Evolutionary conservation across 192 early-diverging fungal genomes (phyloP), one percentile per base, ranked within the genome.

Genomic region (Coemansia sp.): DNA sequence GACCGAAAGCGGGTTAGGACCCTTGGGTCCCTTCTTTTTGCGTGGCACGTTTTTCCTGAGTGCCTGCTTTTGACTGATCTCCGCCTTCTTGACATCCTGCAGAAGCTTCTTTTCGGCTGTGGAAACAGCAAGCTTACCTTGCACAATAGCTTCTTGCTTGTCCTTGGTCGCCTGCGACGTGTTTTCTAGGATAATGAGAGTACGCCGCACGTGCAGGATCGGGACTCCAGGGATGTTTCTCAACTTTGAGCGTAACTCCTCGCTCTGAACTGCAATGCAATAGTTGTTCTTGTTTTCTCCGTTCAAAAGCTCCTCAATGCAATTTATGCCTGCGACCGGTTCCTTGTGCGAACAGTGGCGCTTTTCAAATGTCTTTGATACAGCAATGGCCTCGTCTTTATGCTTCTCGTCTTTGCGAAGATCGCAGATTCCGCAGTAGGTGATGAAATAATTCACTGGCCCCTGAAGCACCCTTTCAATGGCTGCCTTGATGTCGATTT

Each of bases 1-100:
- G 41, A 91, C 63, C 22, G 91, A 91, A 13, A 96, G 70, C 49
- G 93, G 92, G 61, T 97, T 97, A 5, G 91, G 91, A 22, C 80
- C 85, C 76, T 93, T 93, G 37, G 85, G 77, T 22, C 86, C 87
- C 66, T 88, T 88, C 44, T 8, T 85, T 61, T 62, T 78, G 73
- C 83, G 80, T 43, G 66, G 25, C 48, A 80, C 62, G 39, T 64
- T 63, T 34, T 64, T 63, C 7, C 18, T 34, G 11, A 7, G 15
- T 9, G 56, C 57, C 17, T 25, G 33, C 41, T 62, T 70, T 11
- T 47, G 62, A 44, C 63, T 60, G 18, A 53, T 76, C 44, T 51
- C 61, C 46, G 69, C 74, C 61, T 64, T 65, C 56, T 59, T 85
- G 42, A 73, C 75, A 33, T 53, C 62, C 67, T 70, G 90, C 71